Base-by-base conservation (phyloP, 1,284 basidiomycete species). In the Ceratobasidium theobromae region DNA sequence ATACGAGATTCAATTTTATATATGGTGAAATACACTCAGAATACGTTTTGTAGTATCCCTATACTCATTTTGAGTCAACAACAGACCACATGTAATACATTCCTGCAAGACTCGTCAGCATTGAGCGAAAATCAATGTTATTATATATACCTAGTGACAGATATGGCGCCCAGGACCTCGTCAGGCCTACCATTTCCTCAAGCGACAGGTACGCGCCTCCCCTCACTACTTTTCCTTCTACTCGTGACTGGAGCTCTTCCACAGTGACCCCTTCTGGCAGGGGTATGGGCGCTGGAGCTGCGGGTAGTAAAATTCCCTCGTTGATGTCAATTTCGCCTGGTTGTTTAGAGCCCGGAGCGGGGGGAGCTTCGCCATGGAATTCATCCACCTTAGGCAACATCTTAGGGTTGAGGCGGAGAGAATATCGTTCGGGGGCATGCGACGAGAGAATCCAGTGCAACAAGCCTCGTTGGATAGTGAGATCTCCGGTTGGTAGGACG, bases 141-240 rank as follows among this genome's bases (percentile, higher is more conserved):
- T 4, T n/a, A 43, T 5, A 76, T 81, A 57, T 71, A 88, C 88
- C 91, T 33, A 93, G 69, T 71, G 87, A 89, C 68, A 90, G 79
- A 73, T 91, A 95, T 1, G 93, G 93, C 72, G 79, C 82, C 92
- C 92, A 95, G 14, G 77, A 73, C 52, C 84, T 82, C 1, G 91
- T 91, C 64, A 95, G 76, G 27, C 81, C 83, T 70, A 88, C 85
- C 91, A 95, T 94, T 77, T 95, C 91, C 33, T 81, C 77, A 2
- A 91, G 90, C 0, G 89, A 88, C 67, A 95, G 78, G 69, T 93
- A 82, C 71, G 6, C 40, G 41, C 73, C 82, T 73, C 75, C 91
- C 89, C 91, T 93, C 71, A 87, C 80, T 77, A 93, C 92, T 79
- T 93, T 94, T 30, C 88, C 87, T n/a, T 80, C 80, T 66, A 93